Evolutionary conservation across 1,284 basidiomycete species (phyloP), one percentile per base, ranked within the genome.

Genomic region (Heterobasidion irregulare): DNA sequence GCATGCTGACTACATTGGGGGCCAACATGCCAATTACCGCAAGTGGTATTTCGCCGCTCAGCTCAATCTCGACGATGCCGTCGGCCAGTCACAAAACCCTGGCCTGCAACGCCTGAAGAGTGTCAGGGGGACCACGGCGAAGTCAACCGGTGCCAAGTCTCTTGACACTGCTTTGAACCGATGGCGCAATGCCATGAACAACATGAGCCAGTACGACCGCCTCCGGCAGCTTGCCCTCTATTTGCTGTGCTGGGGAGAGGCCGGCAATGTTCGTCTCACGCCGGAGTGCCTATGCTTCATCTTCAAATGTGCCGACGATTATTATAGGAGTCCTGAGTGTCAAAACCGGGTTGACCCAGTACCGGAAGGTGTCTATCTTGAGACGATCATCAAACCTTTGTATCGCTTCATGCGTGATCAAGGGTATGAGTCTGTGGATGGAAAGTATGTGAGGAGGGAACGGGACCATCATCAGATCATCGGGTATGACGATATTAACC

Each of bases 31-130:
- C 63, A 97, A 96, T 76, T 96, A 97, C 72, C 88, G 94, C 68
- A 96, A 95, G 71, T 98, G 97, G 96, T 99, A 99, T 71, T 99
- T 99, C 72, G 97, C 97, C 33, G 94, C 96, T 9, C 97, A 99
- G 72, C 89, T 99, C 69, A 97, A 99, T 68, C 86, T 99, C 55
- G 96, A 99, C 74, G 96, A 99, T 67, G 97, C 96, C 35, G 96
- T 99, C 61, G 97, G 97, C 53, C 88, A 93, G 64, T 85, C 90
- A 5, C 92, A 98, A 68, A 97, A 97, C 71, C 92, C 94, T 6
- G 94, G 94, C 61, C 80, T 97, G 15, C 84, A 91, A 57, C 89
- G 94, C 45, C 84, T 97, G 52, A 89, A 89, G 64, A 90, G 88
- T 49, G 87, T 96, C 62, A 89, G 92, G 59, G 77, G 77, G 48